phyloP scores from a whole-genome alignment of 2,329 filamentous ascomycete genomes.

The Calonectria honghensis region DNA sequence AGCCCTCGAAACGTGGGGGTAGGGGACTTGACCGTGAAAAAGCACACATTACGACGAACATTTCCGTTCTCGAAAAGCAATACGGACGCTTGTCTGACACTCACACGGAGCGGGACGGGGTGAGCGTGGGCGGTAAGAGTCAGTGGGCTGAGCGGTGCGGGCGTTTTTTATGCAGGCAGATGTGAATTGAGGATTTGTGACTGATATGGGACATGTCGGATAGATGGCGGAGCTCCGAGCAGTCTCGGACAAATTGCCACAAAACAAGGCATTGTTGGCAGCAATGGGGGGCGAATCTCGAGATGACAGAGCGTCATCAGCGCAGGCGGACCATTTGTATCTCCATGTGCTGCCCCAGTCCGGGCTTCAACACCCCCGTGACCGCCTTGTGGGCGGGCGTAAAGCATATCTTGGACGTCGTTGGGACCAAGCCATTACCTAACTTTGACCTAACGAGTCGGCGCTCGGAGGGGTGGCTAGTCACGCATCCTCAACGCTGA shows the following conservation, averaged over 20 bases:
- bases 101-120: neutral
- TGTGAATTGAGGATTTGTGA: conserved; percentile 9
- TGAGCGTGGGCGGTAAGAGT: conserved; percentile 15
- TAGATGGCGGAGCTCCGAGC: conserved; percentile 28
- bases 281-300: conserved; percentile 8
- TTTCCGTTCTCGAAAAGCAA: neutral
- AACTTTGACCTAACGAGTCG: conserved; percentile 43
- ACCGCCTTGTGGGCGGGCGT: conserved; percentile 31
- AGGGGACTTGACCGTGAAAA: conserved; percentile 20
- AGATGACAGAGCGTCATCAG: conserved; percentile 8
- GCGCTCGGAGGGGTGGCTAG: conserved; percentile 46
- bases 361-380: conserved; percentile 23
- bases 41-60: neutral
- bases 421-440: conserved; percentile 53
- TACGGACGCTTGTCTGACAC: neutral
- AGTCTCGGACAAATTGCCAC: conserved; percentile 13
- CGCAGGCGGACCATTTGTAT: conserved; percentile 11
- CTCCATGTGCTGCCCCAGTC: conserved; percentile 12
- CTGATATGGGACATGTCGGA: conserved; percentile 16
- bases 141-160: conserved; percentile 28
- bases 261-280: neutral
- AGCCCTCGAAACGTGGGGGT: conserved; percentile 34
- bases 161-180: conserved; percentile 31
- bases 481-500: conserved; percentile 46
- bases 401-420: conserved; percentile 14